phyloP scores from a whole-genome alignment of 2,329 filamentous ascomycete genomes.

The Colletotrichum horii region DNA sequence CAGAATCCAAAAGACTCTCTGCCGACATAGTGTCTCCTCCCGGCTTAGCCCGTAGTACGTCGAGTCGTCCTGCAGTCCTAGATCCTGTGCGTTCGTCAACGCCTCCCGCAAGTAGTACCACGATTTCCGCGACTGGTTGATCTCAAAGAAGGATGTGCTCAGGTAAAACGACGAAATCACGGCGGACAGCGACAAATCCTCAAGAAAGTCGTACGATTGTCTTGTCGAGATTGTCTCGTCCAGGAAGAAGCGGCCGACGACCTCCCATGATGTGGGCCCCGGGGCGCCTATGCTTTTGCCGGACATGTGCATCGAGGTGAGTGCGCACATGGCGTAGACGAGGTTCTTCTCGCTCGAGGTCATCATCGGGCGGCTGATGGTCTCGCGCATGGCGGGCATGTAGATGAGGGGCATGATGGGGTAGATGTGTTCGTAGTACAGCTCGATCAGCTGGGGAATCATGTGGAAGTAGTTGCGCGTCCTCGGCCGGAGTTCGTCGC shows the following conservation, averaged over 20 bases:
- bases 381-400: constrained; percentile 57
- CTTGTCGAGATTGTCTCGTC: constrained; percentile 63
- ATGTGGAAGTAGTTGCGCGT: constrained; percentile 48
- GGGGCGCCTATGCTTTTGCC: constrained; percentile 44
- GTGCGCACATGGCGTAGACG: constrained; percentile 62
- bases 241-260: constrained; percentile 59
- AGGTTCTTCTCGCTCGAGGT: constrained; percentile 45
- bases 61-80: constrained; percentile 63
- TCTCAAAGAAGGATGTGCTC: constrained; percentile 64
- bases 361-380: constrained; percentile 44
- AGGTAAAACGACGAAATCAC: constrained; percentile 69
- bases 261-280: constrained; percentile 47
- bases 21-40: constrained; percentile 57
- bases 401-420: constrained; percentile 68
- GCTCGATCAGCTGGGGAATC: constrained; percentile 62
- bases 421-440: constrained; percentile 67
- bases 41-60: constrained; percentile 54
- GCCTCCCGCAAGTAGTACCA: constrained; percentile 69
- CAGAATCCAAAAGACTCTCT: constrained; percentile 66
- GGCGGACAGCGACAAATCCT: constrained; percentile 57
- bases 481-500: constrained; percentile 46
- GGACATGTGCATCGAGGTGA: constrained; percentile 57
- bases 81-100: constrained; percentile 62
- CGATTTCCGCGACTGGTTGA: constrained; percentile 65
- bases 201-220: constrained; percentile 62